Evolutionary conservation across 2,329 filamentous ascomycete genomes (phyloP).

Genomic region (Thelonectria olida): DNA sequence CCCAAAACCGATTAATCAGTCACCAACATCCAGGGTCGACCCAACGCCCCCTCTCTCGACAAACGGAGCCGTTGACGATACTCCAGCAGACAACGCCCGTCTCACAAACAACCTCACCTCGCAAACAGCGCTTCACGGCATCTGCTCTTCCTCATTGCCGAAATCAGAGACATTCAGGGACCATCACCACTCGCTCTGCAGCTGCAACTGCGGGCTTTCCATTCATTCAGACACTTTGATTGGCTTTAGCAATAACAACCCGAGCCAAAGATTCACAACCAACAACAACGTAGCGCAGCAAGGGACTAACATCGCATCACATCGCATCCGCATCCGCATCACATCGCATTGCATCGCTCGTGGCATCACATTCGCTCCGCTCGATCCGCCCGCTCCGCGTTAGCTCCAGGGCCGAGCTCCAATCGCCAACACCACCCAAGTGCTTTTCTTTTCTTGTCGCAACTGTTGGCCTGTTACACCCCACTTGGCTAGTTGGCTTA

Average conservation of each 20-base stretch:
- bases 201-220: slow-evolving; percentile 5
- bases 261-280: not conserved
- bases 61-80: not conserved
- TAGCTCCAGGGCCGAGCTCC: slow-evolving; percentile 33
- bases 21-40: slow-evolving; percentile 20
- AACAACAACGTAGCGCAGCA: slow-evolving; percentile 2
- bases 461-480: slow-evolving; percentile 35
- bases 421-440: slow-evolving; percentile 1
- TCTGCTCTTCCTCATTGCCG: slow-evolving; percentile 4
- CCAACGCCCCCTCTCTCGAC: slow-evolving; percentile 17
- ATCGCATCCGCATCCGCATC: slow-evolving; percentile 10
- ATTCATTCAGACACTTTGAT: slow-evolving; percentile 12
- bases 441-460: slow-evolving; percentile 23
- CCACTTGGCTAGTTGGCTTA: slow-evolving; percentile 35
- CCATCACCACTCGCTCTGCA: slow-evolving; percentile 1
- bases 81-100: not conserved
- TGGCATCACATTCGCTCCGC: slow-evolving; percentile 32
- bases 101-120: slow-evolving; percentile 1
- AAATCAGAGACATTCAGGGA: slow-evolving; percentile 19
- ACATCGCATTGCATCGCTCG: slow-evolving; percentile 27
- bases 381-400: slow-evolving; percentile 30
- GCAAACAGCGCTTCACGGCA: slow-evolving; percentile 5
- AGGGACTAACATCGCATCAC: slow-evolving; percentile 15
- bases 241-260: slow-evolving; percentile 10
- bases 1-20: slow-evolving; percentile 21